Evolutionary conservation across 1,284 basidiomycete genomes (phyloP), one percentile per base, ranked within the genome.

Genomic region (Cystobasidiaceae sp.): DNA sequence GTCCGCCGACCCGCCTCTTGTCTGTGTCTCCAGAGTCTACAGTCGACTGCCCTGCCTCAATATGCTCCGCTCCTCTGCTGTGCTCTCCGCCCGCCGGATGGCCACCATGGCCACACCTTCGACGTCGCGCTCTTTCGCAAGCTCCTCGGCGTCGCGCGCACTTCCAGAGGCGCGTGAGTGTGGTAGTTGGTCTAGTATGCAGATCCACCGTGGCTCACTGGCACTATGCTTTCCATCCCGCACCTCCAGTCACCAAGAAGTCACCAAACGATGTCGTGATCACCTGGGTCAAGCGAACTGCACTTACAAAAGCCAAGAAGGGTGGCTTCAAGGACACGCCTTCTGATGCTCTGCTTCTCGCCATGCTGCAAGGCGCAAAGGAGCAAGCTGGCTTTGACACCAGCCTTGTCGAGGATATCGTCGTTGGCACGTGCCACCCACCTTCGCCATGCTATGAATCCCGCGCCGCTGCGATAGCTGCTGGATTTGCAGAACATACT

Each of bases 401-500:
- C 2, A 46, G 50, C n/a, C 44, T 66, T 15, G 65, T 93, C 51
- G 84, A 85, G 21, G 90, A 92, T 74, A 86, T 93, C 46, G 86
- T 84, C 63, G 85, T 92, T 32, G 90, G 82, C 81, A 65, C 66
- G 17, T 69, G 69, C 50, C 65, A 69, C 19, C 60, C 69, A 44
- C 70, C 66, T 30, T 67, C 68, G 37, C 66, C 70, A 11, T 57
- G 67, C 23, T 72, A 72, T 61, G 84, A 84, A 67, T 87, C 86
- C 6, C 82, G 88, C 45, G 81, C 84, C 41, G 86, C 89, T 17
- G 84, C 87, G 15, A 81, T 92, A 46, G 86, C 88, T 3, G 89
- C 89, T 23, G 90, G 90, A 4, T 85, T 89, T 68, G 89, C 89
- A 0, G 86, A 87, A 39, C 82, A 82, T 9, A 85, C 87, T 1